These are phyloP conservation scores for Pyrenochaeta sp. DNA, from an alignment of 2,329 filamentous ascomycete genomes.

Conservation along the genomic window DNA sequence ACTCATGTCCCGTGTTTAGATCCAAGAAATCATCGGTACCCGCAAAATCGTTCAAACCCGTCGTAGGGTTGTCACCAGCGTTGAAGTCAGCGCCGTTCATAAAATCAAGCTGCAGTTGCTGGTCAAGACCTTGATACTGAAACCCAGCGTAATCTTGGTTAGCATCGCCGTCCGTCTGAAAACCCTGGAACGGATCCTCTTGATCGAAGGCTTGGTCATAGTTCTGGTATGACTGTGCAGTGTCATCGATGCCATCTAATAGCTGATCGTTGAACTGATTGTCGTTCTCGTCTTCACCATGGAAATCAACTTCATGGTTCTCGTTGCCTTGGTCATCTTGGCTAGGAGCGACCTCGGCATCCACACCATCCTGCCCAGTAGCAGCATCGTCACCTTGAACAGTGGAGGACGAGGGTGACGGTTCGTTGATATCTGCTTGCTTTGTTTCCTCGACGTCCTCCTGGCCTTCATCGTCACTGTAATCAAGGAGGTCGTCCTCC, in stretches of 20 bases:
- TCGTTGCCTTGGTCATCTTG: constrained; percentile 2
- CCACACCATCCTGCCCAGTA: constrained; percentile 14
- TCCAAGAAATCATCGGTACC: constrained; percentile 29
- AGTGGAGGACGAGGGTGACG: constrained; percentile 43
- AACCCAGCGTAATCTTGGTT: constrained; percentile 34
- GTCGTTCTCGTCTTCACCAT: constrained; percentile 5
- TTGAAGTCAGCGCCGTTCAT: constrained; percentile 16
- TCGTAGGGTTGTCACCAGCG: constrained; percentile 9
- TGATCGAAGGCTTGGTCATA: constrained; percentile 22
- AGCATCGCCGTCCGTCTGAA: constrained; percentile 28
- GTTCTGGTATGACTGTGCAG: constrained; percentile 26
- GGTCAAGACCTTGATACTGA: constrained; percentile 25
- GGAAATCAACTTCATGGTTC: constrained; percentile 5
- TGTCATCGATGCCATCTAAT: constrained; percentile 16
- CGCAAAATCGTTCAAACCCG: constrained; percentile 16
- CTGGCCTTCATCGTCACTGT: constrained; percentile 58
- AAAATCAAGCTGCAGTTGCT: constrained; percentile 22
- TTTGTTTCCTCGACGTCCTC: constrained; percentile 16
- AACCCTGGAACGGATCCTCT: constrained; percentile 18
- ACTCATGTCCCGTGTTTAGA: constrained; percentile 26
- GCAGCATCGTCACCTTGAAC: constrained; percentile 42
- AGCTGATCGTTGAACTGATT: constrained; percentile 13
- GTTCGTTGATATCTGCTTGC: constrained; percentile 14
- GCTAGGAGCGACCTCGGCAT: constrained; percentile 4
- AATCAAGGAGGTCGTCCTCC: constrained; percentile 59